These are phyloP conservation scores for Fusarium temperatum DNA, from an alignment of 2,329 filamentous ascomycete species.

Conservation along the genomic window DNA sequence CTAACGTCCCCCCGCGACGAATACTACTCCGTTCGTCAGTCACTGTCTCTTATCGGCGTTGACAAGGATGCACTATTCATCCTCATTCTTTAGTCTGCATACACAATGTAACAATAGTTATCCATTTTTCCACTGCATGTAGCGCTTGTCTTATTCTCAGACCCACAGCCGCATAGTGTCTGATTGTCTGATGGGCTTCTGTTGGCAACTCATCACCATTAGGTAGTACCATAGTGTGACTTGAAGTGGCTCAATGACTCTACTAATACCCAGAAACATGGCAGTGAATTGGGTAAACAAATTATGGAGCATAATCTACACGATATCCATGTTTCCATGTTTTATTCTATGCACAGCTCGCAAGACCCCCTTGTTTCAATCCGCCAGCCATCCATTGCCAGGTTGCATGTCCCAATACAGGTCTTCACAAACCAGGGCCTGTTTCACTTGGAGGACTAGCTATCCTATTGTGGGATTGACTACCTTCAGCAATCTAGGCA, in stretches of 20 bases:
- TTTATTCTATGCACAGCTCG: neutral
- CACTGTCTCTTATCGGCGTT: neutral
- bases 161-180: neutral
- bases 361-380: neutral
- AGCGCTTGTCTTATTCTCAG: neutral
- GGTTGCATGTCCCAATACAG: neutral
- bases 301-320: neutral
- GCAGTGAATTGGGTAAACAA: neutral
- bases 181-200: no score
- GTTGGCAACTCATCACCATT: neutral
- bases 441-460: neutral
- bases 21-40: neutral
- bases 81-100: neutral
- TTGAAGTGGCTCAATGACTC: neutral
- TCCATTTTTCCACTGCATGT: neutral
- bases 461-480: neutral
- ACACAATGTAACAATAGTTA: neutral
- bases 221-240: neutral
- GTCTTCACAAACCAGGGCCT: neutral
- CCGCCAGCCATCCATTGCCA: neutral
- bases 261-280: no score
- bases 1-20: neutral
- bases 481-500: no score
- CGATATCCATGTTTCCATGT: neutral
- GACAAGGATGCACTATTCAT: neutral